Evolutionary conservation across 345 rosid genomes (phyloP).

Genomic region (Salix purpurea): DNA sequence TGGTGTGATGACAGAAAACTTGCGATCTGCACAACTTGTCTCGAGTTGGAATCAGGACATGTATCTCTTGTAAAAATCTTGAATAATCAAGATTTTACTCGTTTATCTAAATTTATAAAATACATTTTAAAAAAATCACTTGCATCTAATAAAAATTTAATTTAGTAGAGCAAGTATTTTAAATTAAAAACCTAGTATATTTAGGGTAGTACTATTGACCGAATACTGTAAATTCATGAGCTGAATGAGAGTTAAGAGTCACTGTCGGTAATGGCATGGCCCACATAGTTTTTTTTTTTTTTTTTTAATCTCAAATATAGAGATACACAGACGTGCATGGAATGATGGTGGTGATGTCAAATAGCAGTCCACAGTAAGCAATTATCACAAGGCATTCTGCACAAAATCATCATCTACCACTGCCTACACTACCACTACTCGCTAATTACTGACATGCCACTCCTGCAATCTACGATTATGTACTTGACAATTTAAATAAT

Average conservation of each 20-base stretch:
- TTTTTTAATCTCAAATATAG: no score
- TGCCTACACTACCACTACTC: conserved; percentile 5
- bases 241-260: neutral
- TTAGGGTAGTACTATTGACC: no score
- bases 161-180: no score
- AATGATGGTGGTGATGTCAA: conserved; percentile 3
- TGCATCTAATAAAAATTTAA: no score
- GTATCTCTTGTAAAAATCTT: rapidly evolving
- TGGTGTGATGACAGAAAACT: no score
- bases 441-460: neutral
- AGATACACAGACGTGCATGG: conserved; percentile 15
- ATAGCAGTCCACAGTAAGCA: neutral
- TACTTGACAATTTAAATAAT: conserved; percentile 17
- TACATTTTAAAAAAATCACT: no score
- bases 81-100: no score
- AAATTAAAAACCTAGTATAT: no score
- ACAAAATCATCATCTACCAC: conserved; percentile 18
- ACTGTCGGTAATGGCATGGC: neutral
- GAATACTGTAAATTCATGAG: neutral
- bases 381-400: conserved; percentile 12
- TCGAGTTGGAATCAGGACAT: no score
- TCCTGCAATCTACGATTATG: neutral
- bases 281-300: neutral
- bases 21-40: rapidly evolving
- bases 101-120: no score